A percentile compares a stretch with the other conserved stretches of the same genome.
Evolutionary conservation across 495 filamentous ascomycete species (phyloP).

Genomic region (Aspergillus nidulans): DNA sequence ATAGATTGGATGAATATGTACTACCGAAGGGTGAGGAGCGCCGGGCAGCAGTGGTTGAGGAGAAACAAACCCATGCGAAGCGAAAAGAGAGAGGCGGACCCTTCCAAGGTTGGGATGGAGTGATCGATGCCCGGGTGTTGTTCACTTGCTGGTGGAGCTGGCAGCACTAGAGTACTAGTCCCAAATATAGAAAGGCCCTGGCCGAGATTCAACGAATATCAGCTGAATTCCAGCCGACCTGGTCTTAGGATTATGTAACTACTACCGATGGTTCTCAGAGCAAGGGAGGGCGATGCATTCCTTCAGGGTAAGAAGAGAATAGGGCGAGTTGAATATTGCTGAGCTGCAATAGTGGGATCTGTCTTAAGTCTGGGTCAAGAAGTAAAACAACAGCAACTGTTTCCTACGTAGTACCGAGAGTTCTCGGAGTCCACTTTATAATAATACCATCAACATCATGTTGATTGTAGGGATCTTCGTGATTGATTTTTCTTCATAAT

Average conservation of each 20-base stretch:
- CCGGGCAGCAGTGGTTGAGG: background rate
- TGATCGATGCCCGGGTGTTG: background rate
- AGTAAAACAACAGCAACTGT: too few relatives aligned
- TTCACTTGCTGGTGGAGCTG: conserved; percentile 4
- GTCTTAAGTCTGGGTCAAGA: too few relatives aligned
- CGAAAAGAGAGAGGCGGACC: background rate
- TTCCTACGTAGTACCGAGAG: too few relatives aligned
- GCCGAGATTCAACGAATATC: background rate
- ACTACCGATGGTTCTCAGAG: background rate
- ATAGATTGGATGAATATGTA: conserved; percentile 5
- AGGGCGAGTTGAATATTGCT: too few relatives aligned
- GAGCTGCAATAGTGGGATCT: too few relatives aligned
- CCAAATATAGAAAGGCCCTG: conserved; percentile 9
- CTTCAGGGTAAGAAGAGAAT: too few relatives aligned
- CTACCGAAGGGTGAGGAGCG: background rate
- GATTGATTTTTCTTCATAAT: background rate
- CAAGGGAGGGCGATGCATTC: too few relatives aligned
- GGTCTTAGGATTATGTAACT: background rate
- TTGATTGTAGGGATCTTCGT: background rate
- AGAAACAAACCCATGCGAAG: background rate
- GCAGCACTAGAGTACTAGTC: too few relatives aligned
- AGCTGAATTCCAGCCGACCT: background rate
- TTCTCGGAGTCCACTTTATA: too few relatives aligned
- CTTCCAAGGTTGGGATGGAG: background rate
- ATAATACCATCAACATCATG: background rate